Evolutionary conservation across 2,329 filamentous ascomycete species (phyloP), one percentile per base, ranked within the genome.

Genomic region (Alternaria postmessia): DNA sequence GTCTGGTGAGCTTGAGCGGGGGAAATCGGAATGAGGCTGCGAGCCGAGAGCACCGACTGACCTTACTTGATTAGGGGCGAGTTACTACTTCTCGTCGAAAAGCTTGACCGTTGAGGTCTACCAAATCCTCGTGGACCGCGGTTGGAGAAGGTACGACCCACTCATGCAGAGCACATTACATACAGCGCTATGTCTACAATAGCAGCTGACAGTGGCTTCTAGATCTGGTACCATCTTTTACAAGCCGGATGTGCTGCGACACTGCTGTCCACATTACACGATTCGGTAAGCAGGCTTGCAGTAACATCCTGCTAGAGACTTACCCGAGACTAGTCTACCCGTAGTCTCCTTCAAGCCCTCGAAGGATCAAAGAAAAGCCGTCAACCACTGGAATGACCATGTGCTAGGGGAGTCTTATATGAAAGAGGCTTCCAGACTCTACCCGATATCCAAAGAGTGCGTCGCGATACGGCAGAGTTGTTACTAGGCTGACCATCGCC

Each of bases 201-300:
- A 34, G 56, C 57, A 51, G 52, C 61, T 65, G 32, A 69, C 39
- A 34, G 24, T 22, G 26, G 36, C 46, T 20, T 18, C 26, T 48
- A 77, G 84, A 66, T 85, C 84, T 39, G 84, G 84, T 16, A 87
- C 81, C 28, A 82, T 93, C 8, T 81, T 95, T 49, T 95, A 95
- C 79, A 88, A 92, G 62, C 91, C 92, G 14, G 90, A 95, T 77
- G 89, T 92, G 70, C 85, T 86, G 59, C 84, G 88, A 57, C 91
- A 93, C 63, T 99, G 95, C 73, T 99, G 95, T 77, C 93, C 94
- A 44, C 93, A 97, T 74, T 98, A 94, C 76, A 93, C 91, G 1
- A 89, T 95, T 54, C 88, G 81, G 82, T 83, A 68, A 53, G 74
- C 38, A 51, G 39, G 28, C 11, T 46, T 18, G 24, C 24, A 34